phyloP scores from a whole-genome alignment of 768 basidiomycete species.

The Tephrocybe sp. region DNA sequence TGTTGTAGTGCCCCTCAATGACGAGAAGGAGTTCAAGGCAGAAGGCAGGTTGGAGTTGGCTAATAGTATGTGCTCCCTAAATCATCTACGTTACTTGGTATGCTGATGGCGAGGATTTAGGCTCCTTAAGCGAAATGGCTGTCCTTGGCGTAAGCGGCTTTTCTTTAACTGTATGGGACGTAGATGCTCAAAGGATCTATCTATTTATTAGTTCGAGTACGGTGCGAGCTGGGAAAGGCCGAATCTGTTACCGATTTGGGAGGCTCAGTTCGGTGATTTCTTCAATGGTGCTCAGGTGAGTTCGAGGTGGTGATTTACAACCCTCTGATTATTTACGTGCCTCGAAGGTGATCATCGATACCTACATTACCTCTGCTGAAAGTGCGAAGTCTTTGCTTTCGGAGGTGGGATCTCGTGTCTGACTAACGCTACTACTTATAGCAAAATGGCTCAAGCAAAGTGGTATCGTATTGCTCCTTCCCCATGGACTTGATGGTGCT shows the following conservation, averaged over 20 bases:
- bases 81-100: not conserved
- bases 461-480: conserved; percentile 80
- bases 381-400: conserved; percentile 42
- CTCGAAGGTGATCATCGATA: conserved; percentile 79
- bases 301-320: not conserved
- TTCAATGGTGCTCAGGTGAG: conserved; percentile 81
- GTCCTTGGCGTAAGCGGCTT: conserved; percentile 69
- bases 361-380: conserved; percentile 81
- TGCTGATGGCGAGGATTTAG: conserved; percentile 30
- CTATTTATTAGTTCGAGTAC: conserved; percentile 70
- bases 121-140: conserved; percentile 86
- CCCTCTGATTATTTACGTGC: not conserved
- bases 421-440: conserved; percentile 23
- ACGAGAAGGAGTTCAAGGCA: conserved; percentile 58
- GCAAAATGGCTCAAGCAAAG: conserved; percentile 95
- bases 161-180: not conserved
- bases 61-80: conserved; percentile 58
- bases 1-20: conserved; percentile 80
- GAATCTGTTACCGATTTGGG: conserved; percentile 82
- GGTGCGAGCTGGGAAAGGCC: conserved; percentile 90
- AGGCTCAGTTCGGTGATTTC: conserved; percentile 95
- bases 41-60: conserved; percentile 78
- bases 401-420: not conserved
- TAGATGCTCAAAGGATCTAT: not conserved
- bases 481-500: conserved; percentile 90